Percentiles rank a stretch among this genome's conserved stretches.
These are phyloP conservation scores for Aspergillus novofumigatus DNA, from an alignment of 2,329 filamentous ascomycete genomes.

Conservation along the genomic window DNA sequence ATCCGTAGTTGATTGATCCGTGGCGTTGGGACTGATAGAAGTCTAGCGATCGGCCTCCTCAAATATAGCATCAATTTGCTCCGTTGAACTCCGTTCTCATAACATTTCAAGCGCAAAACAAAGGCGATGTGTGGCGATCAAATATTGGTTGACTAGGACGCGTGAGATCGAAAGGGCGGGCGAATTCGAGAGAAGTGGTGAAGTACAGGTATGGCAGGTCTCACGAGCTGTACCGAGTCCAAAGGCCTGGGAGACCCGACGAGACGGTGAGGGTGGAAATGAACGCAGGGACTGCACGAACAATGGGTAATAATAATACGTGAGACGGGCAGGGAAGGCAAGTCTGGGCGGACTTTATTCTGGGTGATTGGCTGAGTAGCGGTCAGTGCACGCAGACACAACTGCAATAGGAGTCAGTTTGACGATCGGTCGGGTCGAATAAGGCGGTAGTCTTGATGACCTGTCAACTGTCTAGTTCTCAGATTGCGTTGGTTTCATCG, in stretches of 20 bases:
- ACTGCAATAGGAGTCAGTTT: not conserved
- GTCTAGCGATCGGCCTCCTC: not conserved
- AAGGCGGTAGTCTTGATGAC: not conserved
- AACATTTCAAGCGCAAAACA: not conserved
- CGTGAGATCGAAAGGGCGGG: not conserved
- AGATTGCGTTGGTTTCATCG: not conserved
- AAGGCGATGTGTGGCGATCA: not conserved
- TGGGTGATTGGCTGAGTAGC: slow-evolving; percentile 18
- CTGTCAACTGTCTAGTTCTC: not conserved
- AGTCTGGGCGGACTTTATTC: slow-evolving; percentile 1
- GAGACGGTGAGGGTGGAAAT: slow-evolving; percentile 17
- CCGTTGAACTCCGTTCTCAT: not conserved
- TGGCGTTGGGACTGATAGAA: not conserved
- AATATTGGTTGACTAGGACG: not conserved
- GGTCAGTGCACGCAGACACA: slow-evolving; percentile 8
- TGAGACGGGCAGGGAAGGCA: slow-evolving; percentile 5
- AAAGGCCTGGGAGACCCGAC: slow-evolving; percentile 22
- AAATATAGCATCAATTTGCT: not conserved
- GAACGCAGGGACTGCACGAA: slow-evolving; percentile 9
- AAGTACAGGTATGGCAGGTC: slow-evolving; percentile 3
- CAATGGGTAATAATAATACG: slow-evolving; percentile 1
- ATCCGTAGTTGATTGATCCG: not conserved
- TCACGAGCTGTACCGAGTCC: slow-evolving; percentile 20
- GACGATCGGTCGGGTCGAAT: not conserved
- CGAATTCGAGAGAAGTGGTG: not conserved